Evolutionary conservation across 495 filamentous ascomycete species (phyloP), one percentile per base, ranked within the genome.

Genomic region (Talaromyces stipitatus): DNA sequence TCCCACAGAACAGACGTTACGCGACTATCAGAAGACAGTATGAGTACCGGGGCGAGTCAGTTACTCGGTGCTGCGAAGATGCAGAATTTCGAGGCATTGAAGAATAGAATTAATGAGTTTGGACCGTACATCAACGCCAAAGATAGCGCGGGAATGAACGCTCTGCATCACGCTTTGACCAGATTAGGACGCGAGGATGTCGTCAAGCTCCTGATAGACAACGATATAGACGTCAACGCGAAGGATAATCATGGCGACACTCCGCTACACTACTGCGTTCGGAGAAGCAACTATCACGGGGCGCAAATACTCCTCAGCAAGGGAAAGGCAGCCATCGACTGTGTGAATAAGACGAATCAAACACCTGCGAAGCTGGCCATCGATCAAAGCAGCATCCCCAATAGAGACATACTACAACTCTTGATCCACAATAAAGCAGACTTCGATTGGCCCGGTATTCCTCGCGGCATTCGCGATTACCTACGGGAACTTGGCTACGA

Each of bases 1-100:
- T 33, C 30, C 12, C 30, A 6, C 7, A 33, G 30, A 33, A 33
- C 30, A 6, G 12, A 33, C 7, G 12, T 12, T 7, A 33, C 30
- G 12, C 30, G 12, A 33, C 12, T 12, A 33, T 12, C 30, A 12
- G 30, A 33, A 33, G 12, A 12, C 30, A 33, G 30, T 6, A 33
- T 33, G 30, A 33, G 30, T 33, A 33, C 12, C 30, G 12, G 30
- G 7, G 30, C 30, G 7, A 33, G 7, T 12, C 5, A 56, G 10
- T 27, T 60, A 22, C 27, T 57, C 18, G 57, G 43, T 30, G 58
- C 58, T 30, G 53, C 58, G 8, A 60, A 55, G 28, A 29, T 10
- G 10, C n/a, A 18, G 11, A 29, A 33, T 16, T 20, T 36, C 27
- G 47, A 48, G 18, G 20, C 16, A 22, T 20, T 46, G 4, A 30